A percentile compares a stretch with the other conserved stretches of the same genome.
Evolutionary conservation across 768 basidiomycete species (phyloP).

Genomic region (Boletus subparvulus): DNA sequence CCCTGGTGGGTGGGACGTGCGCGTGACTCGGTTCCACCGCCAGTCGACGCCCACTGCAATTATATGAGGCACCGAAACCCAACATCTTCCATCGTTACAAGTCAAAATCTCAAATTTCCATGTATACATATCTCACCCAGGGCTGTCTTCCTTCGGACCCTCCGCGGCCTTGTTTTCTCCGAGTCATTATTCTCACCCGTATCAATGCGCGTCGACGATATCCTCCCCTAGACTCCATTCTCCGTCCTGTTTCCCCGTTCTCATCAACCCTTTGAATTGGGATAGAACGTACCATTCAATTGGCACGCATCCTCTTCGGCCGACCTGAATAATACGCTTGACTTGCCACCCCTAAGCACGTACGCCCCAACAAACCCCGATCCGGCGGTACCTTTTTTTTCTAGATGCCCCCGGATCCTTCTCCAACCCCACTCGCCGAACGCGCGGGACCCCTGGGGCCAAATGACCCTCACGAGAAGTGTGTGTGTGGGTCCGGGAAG

Average conservation of each 20-base stretch:
- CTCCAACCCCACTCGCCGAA: not conserved
- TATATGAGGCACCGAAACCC: not conserved
- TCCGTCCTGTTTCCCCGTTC: not conserved
- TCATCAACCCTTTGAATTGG: not conserved
- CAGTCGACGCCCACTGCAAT: not conserved
- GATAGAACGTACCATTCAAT: not conserved
- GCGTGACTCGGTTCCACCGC: not conserved
- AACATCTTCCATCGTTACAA: not conserved
- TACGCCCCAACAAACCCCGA: not conserved
- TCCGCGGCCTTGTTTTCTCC: not conserved
- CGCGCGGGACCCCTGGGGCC: not conserved
- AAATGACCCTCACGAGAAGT: not conserved
- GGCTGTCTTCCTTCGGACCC: not conserved
- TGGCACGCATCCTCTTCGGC: not conserved
- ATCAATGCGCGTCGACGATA: not conserved
- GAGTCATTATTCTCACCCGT: not conserved
- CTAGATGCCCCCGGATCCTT: not conserved
- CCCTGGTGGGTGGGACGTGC: not conserved
- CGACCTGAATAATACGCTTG: not conserved
- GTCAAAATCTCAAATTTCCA: not conserved
- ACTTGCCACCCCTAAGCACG: not conserved
- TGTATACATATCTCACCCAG: too few species aligned
- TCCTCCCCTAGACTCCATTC: too few species aligned
- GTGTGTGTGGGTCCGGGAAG: too few species aligned
- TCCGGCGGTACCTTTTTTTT: not conserved